Evolutionary conservation across 345 rosid species (phyloP), one percentile per base, ranked within the genome.

Genomic region (Sonneratia caseolaris): DNA sequence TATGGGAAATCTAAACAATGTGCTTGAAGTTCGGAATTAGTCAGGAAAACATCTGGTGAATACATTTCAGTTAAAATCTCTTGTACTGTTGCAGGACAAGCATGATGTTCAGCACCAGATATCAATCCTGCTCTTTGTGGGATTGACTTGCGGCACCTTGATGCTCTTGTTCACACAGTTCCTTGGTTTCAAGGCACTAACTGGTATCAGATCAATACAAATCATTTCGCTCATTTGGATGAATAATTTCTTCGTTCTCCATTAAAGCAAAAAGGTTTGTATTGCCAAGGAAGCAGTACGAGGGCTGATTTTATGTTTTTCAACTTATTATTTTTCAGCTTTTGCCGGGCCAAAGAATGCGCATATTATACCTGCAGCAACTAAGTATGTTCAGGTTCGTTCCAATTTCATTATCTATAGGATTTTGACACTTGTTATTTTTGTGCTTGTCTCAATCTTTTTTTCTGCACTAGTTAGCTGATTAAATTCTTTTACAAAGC

Each of bases 81-180:
- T 8, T 13, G 32, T 64, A 32, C 35, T 64, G 53, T 37, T 67
- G 76, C 87, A 93, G 97, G 91, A 87, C 77, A 86, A 86, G 82
- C 73, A 86, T 69, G 94, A 85, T 75, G 97, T 86, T 32, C 98
- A 91, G 74, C 93, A 93, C 79, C 92, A 88, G 70, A 81, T 93
- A 72, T 91, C 98, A 12, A 70, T 86, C 70, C 43, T 93, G 79
- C 88, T 93, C 65, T 91, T 89, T 73, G 72, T 88, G 64, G 97
- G 89, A 48, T 81, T 93, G 78, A 68, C 84, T 66, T 93, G 94
- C 79, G 98, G 97, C 75, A 72, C 88, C 69, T 70, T 83, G 77
- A 85, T 93, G 98, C 79, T 93, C 78, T 65, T 93, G 74, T 74
- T 89, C 72, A 89, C 92, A 16, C 84, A 81, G 79, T 84, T 91